Base-by-base conservation (phyloP, 305 asterid species). In the Rubia occidens region DNA sequence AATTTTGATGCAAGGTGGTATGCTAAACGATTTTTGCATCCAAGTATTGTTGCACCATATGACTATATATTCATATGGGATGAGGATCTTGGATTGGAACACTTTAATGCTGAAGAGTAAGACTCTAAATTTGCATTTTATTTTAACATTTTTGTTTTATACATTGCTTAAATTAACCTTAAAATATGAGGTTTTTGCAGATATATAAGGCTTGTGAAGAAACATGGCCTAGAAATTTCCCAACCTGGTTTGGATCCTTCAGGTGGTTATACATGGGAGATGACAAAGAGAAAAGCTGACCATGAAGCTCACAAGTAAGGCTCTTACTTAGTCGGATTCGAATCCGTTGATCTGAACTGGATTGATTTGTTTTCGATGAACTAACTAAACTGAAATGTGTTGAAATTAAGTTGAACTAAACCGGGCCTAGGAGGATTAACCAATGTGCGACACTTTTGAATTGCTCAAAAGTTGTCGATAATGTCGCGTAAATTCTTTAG, bases 11-110 rank as follows among this genome's bases (percentile, higher is more conserved):
- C 60, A 59, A 89, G 97, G 97, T 91, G 97, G 97, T 91, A 85
- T 17, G 94, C 96, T 6, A 91, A 91, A 78, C 81, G 97, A 78
- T 91, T 91, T 82, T 78, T 91, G 45, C 97, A 91, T 82, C 96
- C 96, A 6, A 88, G 85, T 53, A 82, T 89, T 71, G 91, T 91
- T 76, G 85, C 89, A 0, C 69, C 94, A 0, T 89, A 91, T 51
- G 96, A 91, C 67, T 91, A 89, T 73, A 79, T 91, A 68, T 91
- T 91, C 76, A 81, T 91, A 64, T 91, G 97, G 95, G 97, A 90
- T 49, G 97, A 91, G 80, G 97, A 91, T 67, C 93, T 91, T 21
- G 96, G 97, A 47, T 74, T 87, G 8, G 87, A 91, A 75, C 81
- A 91, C 82, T 91, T 91, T 77, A 74, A 85, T 72, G 96, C 87